Percentiles rank a stretch among this genome's conserved stretches.
Evolutionary conservation across 371 early-diverging fungal species (phyloP).

Genomic region (Entomophthora muscae): DNA sequence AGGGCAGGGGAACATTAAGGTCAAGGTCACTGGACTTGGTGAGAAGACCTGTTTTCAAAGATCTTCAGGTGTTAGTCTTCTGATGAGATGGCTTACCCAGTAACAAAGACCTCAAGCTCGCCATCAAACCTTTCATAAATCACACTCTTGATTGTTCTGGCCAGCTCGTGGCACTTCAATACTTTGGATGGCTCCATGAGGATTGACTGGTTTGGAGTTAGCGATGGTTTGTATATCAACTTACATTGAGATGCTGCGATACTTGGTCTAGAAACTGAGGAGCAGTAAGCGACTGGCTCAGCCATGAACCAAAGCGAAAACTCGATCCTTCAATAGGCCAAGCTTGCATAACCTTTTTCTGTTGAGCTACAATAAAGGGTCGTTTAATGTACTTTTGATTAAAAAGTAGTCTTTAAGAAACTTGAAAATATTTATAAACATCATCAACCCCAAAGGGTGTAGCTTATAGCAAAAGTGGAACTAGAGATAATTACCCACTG

Average conservation of each 20-base stretch:
- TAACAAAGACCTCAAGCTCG: not conserved
- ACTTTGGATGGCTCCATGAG: not conserved
- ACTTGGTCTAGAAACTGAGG: not conserved
- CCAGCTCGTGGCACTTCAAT: not conserved
- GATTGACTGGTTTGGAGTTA: not conserved
- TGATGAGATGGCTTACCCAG: not conserved
- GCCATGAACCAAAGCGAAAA: not conserved
- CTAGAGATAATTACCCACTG: too few relatives aligned
- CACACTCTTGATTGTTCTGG: not conserved
- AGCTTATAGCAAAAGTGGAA: too few relatives aligned
- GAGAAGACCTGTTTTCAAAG: not conserved
- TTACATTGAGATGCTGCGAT: not conserved
- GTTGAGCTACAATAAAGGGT: too few relatives aligned
- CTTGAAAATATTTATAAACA: too few relatives aligned
- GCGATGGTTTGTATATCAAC: not conserved
- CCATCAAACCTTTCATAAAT: not conserved
- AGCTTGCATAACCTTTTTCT: too few relatives aligned
- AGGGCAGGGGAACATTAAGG: not conserved
- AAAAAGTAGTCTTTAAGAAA: too few relatives aligned
- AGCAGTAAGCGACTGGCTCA: not conserved
- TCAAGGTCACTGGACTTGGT: not conserved
- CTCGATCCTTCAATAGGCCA: not conserved
- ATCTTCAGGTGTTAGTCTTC: too few relatives aligned
- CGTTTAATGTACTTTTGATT: too few relatives aligned
- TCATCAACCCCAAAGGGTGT: too few relatives aligned